Base-by-base conservation (phyloP, 192 early-diverging fungal genomes). In the Umbelopsis isabellina region DNA sequence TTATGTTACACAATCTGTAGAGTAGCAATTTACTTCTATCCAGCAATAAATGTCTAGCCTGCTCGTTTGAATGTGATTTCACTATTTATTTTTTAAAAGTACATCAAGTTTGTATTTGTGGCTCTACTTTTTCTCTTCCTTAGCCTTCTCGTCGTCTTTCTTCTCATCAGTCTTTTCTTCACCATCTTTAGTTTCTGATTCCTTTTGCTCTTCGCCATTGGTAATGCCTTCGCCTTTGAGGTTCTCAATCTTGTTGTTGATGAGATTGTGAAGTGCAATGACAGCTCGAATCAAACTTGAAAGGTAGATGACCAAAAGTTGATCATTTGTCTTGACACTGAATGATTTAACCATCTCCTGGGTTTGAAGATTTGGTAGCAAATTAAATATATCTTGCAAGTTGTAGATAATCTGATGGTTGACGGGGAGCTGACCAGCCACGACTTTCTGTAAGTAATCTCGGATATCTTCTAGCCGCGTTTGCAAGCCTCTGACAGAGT, bases 341-440 rank as follows among this genome's bases (percentile, higher is more conserved):
- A 99, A 97, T 45, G 94, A 85, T 66, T 88, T 84, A 27, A 93
- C 90, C 46, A 90, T 91, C 15, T 93, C 91, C 15, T 85, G 85
- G 15, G 92, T 87, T 45, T 92, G 81, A 49, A 99, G 83, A 79
- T 96, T 97, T 37, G 98, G 98, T 73, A 99, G 82, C 61, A 96
- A 85, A 72, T 99, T 99, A 75, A 99, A 97, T 67, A 99, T 96
- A 74, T 99, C 95, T 82, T 99, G 98, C 48, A 99, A 82, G 77
- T 98, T 98, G 87, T 97, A 96, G 53, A 99, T 89, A 70, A 99
- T 98, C 76, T 94, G 91, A 76, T 96, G 94, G 85, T 98, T 98
- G 20, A 97, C 89, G 2, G 98, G 98, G 46, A 98, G 83, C 58
- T 85, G 84, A 41, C 91, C 91, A 16, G 86, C 87, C 16, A 95